Conservation (phyloP, 2,329 filamentous ascomycete genomes). For the Ceratocystis papillata region DNA sequence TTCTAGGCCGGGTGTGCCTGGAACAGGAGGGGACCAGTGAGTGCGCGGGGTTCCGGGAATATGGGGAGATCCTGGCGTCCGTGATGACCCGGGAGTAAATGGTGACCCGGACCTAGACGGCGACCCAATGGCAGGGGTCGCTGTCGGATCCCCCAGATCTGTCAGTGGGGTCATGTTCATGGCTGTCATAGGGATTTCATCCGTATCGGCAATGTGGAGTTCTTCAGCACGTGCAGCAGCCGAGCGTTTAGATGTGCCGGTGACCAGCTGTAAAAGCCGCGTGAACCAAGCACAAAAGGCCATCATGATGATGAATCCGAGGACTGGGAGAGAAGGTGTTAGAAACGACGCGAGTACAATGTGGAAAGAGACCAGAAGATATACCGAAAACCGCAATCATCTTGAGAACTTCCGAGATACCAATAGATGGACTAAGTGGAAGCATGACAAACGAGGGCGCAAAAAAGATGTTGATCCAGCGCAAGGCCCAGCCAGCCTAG, state of each 20-base stretch:
- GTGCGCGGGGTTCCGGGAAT: neutral
- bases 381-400: slow-evolving; percentile 49
- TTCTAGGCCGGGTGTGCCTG: slow-evolving; percentile 20
- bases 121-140: neutral
- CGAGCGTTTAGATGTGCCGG: slow-evolving; percentile 43
- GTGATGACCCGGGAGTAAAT: neutral
- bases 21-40: neutral
- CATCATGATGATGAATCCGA: slow-evolving; percentile 46
- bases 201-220: slow-evolving; percentile 31
- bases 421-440: slow-evolving; percentile 45
- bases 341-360: neutral
- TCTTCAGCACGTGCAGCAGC: slow-evolving; percentile 44
- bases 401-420: slow-evolving; percentile 45
- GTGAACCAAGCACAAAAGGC: slow-evolving; percentile 44
- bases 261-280: slow-evolving; percentile 41
- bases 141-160: slow-evolving; percentile 9
- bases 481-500: slow-evolving; percentile 46
- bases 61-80: neutral
- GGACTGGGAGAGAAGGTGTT: slow-evolving; percentile 33
- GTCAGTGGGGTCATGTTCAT: slow-evolving; percentile 26
- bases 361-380: slow-evolving; percentile 25
- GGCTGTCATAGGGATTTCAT: slow-evolving; percentile 39
- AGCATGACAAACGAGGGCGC: slow-evolving; percentile 49
- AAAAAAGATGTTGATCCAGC: slow-evolving; percentile 50
- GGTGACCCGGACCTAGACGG: slow-evolving; percentile 1